phyloP scores from a whole-genome alignment of 768 basidiomycete genomes.

The Podaxis rugospora region DNA sequence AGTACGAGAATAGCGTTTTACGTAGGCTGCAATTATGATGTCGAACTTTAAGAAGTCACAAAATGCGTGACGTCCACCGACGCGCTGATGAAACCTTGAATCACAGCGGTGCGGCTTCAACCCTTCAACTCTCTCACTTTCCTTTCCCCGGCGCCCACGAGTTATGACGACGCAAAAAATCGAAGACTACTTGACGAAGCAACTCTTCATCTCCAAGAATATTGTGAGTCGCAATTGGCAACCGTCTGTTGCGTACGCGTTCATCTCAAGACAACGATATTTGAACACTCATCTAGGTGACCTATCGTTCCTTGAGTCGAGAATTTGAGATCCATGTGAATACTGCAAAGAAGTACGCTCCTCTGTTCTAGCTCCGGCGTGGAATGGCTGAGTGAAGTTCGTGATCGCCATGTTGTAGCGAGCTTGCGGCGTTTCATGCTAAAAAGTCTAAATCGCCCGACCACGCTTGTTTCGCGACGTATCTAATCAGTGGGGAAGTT shows the following conservation, averaged over 20 bases:
- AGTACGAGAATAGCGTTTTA: background rate
- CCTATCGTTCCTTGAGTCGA: slow-evolving; percentile 73
- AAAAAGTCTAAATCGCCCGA: slow-evolving; percentile 33
- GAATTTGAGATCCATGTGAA: slow-evolving; percentile 71
- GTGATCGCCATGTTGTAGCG: slow-evolving; percentile 33
- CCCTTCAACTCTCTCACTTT: background rate
- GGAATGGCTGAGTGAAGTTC: background rate
- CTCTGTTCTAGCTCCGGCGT: background rate
- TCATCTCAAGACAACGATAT: background rate
- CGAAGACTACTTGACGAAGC: slow-evolving; percentile 45
- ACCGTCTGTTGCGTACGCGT: background rate
- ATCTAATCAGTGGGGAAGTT: slow-evolving; percentile 60
- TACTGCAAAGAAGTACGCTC: slow-evolving; percentile 66
- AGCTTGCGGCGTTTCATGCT: slow-evolving; percentile 55
- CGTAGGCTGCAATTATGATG: slow-evolving; percentile 1
- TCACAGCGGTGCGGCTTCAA: background rate
- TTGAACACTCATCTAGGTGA: slow-evolving; percentile 46
- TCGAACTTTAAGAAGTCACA: slow-evolving; percentile 17
- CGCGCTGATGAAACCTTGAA: slow-evolving; percentile 2
- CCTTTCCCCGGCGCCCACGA: background rate
- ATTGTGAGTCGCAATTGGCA: slow-evolving; percentile 26
- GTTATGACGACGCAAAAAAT: slow-evolving; percentile 40
- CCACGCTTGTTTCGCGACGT: slow-evolving; percentile 58
- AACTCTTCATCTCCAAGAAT: slow-evolving; percentile 46
- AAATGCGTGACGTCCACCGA: slow-evolving; percentile 15